Evolutionary conservation across 129 eudicot species (phyloP), one percentile per base, ranked within the genome.

Genomic region (Helianthus annuus): DNA sequence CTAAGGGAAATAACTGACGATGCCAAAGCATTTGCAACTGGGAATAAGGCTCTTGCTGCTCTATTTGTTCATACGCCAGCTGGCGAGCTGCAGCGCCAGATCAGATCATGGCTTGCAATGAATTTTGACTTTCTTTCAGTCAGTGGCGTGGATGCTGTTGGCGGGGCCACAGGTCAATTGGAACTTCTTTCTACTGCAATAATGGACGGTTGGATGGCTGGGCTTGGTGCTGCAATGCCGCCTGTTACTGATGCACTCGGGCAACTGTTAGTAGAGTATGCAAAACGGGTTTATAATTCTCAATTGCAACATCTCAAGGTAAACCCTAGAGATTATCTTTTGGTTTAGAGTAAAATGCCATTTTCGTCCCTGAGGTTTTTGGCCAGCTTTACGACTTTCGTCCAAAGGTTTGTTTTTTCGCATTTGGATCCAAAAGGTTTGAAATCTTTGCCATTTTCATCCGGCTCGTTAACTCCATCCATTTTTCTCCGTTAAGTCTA

Each of bases 131-230:
- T 94, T 77, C 97, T 94, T 57, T 94, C 97, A 1, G 91, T 94
- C 34, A 87, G 84, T 57, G 96, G 85, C 14, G 82, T 83, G 74
- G 96, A 94, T 84, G 75, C 89, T 64, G 76, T 81, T 52, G 96
- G 87, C 63, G 98, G 98, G 71, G 85, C 75, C 11, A 80, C 97
- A 34, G 98, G 98, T 76, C 97, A 94, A 80, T 70, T 94, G 66
- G 98, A 94, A 83, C 98, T 94, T 74, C 97, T 94, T 57, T 94
- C 98, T n/a, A 94, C 98, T 64, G 98, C 98, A 68, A 94, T 94
- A 66, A 94, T 91, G 95, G 98, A 94, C 62, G 98, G 98, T 59
- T 94, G 98, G 98, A 94, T 94, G 98, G 98, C 98, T 68, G 98
- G 98, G 13, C 98, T 94, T 69, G 98, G 98, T 74, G 92, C 95